Evolutionary conservation across 176 grass and related monocot genomes (phyloP).

Genomic region (Cenchrus purpureus): DNA sequence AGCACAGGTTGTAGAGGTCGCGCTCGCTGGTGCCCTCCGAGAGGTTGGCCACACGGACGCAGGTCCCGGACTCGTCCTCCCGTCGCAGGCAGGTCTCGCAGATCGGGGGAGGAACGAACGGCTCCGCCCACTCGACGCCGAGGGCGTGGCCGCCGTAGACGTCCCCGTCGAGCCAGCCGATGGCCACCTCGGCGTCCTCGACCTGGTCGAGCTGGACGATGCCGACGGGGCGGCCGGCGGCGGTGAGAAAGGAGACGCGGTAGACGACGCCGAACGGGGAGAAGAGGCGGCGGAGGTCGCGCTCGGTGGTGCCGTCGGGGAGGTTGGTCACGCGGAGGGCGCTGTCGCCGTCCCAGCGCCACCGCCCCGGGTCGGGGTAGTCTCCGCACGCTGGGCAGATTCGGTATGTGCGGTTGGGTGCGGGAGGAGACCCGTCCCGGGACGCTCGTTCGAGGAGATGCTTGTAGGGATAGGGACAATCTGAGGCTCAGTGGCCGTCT

Average conservation of each 20-base stretch:
- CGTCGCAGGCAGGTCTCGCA: not conserved
- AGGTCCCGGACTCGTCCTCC: not conserved
- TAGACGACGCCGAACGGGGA: not conserved
- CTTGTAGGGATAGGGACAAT: not conserved
- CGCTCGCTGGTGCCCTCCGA: not conserved
- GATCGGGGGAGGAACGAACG: not conserved
- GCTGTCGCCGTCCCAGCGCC: not conserved
- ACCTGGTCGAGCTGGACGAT: not conserved
- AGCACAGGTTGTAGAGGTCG: not conserved
- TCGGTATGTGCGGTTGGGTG: not conserved
- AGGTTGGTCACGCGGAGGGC: not conserved
- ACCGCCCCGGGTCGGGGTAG: not conserved
- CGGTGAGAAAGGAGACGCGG: not conserved
- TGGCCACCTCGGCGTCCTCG: not conserved
- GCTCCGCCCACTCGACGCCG: not conserved
- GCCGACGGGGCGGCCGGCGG: not conserved
- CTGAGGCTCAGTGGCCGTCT: not conserved
- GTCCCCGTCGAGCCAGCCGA: not conserved
- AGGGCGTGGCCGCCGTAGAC: not conserved
- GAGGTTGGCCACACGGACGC: not conserved
- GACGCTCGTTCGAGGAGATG: not conserved
- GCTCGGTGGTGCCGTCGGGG: not conserved
- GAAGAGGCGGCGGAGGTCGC: not conserved
- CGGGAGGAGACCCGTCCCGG: too few relatives aligned
- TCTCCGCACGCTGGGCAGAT: not conserved